Evolutionary conservation across 371 early-diverging fungal species (phyloP), one percentile per base, ranked within the genome.

Genomic region (Blakeslea trispora): DNA sequence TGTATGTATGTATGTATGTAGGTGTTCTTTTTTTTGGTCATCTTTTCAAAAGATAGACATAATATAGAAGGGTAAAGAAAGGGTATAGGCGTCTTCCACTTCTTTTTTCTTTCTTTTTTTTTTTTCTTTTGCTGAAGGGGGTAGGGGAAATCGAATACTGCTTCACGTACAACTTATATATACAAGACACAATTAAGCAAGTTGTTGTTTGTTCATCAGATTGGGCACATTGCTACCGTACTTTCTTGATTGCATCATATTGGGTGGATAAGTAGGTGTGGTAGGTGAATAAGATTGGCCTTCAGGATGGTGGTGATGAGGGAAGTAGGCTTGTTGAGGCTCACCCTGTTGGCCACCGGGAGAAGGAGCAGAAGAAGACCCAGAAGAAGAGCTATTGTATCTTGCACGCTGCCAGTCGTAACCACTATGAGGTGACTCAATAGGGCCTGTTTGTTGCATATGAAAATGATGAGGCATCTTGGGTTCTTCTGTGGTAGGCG

Each of bases 341-440:
- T 43, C 32, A 45, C 35, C n/a, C 4, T 53, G 49, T n/a, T 57
- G 63, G 17, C 40, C 35, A 45, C 53, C 50, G 9, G 64, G 64
- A 6, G 59, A 59, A 39, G 64, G 53, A 3, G 41, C 55, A 44
- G 64, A 58, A n/a, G 64, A 58, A 32, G 64, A 59, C 2, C 62
- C 62, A 42, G 64, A 59, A 21, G 64, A 64, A 0, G 64, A 41
- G 23, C 64, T 64, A 8, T 64, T 59, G 21, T 64, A 64, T 45
- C 64, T 24, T 23, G 64, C 58, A 32, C 64, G 43, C 31, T 63
- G 63, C 63, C 63, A 63, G 44, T 63, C 63, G 37, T 57, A 57
- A 7, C 51, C 45, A 39, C 43, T 50, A 21, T 57, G 50, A 44
- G 55, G 63, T 4, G 50, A 53, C 15, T 62, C 61, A 39, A 54